Evolutionary conservation across 2,329 filamentous ascomycete genomes (phyloP).

Genomic region (Epichloe coenophiala): DNA sequence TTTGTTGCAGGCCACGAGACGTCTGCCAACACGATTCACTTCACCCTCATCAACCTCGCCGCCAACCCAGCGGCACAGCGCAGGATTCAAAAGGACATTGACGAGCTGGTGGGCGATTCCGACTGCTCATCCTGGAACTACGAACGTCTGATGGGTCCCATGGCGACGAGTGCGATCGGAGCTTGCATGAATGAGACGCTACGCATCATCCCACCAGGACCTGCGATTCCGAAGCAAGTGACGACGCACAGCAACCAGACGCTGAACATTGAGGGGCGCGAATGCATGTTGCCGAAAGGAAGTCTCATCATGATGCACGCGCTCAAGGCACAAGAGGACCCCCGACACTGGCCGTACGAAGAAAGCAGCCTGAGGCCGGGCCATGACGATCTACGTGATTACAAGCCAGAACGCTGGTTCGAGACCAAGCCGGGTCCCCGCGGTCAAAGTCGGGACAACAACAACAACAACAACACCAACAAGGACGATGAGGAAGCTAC

Average conservation of each 20-base stretch:
- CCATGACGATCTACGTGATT: conserved; percentile 49
- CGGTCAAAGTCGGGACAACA: conserved; percentile 2
- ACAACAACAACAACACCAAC: no score
- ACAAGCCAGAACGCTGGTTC: conserved; percentile 62
- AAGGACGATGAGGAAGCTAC: neutral
- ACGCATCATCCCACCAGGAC: conserved; percentile 56
- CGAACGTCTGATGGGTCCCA: conserved; percentile 48
- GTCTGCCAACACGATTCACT: conserved; percentile 62
- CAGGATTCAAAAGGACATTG: conserved; percentile 54
- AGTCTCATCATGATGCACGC: conserved; percentile 42
- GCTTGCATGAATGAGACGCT: conserved; percentile 69
- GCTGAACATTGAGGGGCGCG: conserved; percentile 44
- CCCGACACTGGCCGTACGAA: conserved; percentile 57
- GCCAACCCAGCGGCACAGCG: conserved; percentile 50
- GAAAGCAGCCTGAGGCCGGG: conserved; percentile 28
- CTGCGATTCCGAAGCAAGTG: conserved; percentile 57
- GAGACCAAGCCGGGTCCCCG: conserved; percentile 13
- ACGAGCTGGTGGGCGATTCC: conserved; percentile 45
- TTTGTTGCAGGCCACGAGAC: conserved; percentile 70
- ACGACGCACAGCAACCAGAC: conserved; percentile 35
- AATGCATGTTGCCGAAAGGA: conserved; percentile 42
- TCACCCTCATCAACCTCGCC: conserved; percentile 54
- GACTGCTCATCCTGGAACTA: conserved; percentile 56
- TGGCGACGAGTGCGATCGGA: conserved; percentile 57
- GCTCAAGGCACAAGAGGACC: conserved; percentile 50